Conservation (phyloP, 176 grass and related monocot species). For the Pontederia crassipes region DNA sequence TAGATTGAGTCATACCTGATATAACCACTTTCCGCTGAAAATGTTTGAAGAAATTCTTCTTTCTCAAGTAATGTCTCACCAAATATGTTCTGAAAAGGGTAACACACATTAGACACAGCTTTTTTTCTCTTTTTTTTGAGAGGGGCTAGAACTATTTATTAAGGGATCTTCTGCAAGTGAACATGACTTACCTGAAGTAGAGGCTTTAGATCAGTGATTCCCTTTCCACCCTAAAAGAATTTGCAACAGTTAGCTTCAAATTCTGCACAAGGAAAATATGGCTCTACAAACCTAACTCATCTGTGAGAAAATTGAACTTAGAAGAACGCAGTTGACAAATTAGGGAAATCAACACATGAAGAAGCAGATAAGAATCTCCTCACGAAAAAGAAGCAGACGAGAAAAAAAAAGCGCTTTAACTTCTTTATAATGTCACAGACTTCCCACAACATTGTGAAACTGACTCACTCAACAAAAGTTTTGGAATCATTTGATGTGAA, state of each 20-base stretch:
- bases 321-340: no score
- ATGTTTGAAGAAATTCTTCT: slow-evolving; percentile 67
- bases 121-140: no score
- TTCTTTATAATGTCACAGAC: no score
- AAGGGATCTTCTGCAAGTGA: neutral
- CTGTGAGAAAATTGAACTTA: no score
- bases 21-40: slow-evolving; percentile 61
- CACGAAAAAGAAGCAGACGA: no score
- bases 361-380: no score
- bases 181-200: slow-evolving; percentile 53
- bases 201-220: slow-evolving; percentile 57
- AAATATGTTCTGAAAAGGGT: slow-evolving; percentile 52
- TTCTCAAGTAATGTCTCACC: slow-evolving; percentile 76
- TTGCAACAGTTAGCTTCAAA: neutral
- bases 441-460: no score
- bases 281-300: no score
- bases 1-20: slow-evolving; percentile 27
- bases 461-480: no score
- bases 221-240: slow-evolving; percentile 70
- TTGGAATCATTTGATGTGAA: neutral
- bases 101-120: neutral
- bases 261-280: neutral
- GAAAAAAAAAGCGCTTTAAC: no score
- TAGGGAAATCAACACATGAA: neutral
- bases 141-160: no score